Conservation (phyloP, 768 basidiomycete species). For the Trametes meyenii region DNA sequence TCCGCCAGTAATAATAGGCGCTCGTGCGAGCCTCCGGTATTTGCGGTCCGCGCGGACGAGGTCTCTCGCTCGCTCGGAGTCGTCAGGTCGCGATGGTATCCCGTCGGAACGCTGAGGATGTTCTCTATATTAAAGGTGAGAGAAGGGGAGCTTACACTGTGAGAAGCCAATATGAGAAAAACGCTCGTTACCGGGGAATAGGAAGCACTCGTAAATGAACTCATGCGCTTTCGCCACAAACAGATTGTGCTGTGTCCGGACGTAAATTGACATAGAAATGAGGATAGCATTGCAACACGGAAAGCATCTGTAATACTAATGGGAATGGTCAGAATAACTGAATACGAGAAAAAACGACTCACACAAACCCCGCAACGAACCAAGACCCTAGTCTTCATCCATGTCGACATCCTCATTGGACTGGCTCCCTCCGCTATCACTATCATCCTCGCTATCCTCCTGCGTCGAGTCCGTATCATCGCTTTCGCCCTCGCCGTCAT, state of each 20-base stretch:
- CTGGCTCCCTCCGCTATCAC: conserved; percentile 1
- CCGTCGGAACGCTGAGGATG: too few species aligned
- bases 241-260: neutral
- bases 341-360: neutral
- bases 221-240: too few species aligned
- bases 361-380: neutral
- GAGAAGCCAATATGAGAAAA: too few species aligned
- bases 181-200: too few species aligned
- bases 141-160: too few species aligned
- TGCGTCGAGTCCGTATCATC: neutral
- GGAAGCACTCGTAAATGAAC: too few species aligned
- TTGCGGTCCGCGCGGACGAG: too few species aligned
- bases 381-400: conserved; percentile 5
- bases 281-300: neutral
- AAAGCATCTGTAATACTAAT: neutral
- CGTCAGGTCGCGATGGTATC: too few species aligned
- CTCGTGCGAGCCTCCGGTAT: too few species aligned
- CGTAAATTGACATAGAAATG: neutral
- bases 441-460: neutral
- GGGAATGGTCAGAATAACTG: neutral
- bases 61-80: too few species aligned
- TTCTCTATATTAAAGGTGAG: too few species aligned
- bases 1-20: too few species aligned
- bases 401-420: conserved; percentile 14
- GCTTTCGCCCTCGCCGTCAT: conserved; percentile 21